Evolutionary conservation across 2,329 filamentous ascomycete genomes (phyloP).

Genomic region (Nemania serpens): DNA sequence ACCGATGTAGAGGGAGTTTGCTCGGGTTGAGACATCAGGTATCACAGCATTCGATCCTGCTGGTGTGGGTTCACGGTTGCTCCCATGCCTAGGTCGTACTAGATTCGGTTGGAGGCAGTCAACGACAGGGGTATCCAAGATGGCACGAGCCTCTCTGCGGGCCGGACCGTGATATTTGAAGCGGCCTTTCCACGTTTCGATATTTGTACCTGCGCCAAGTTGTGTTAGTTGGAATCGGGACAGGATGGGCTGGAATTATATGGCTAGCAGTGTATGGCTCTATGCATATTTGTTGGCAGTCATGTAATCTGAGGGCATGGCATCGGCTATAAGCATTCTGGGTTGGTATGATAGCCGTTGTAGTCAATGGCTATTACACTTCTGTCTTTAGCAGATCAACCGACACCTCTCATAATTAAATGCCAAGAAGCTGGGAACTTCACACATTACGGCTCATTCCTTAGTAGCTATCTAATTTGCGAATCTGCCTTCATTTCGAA

Average conservation of each 20-base stretch:
- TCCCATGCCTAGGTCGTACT: background rate
- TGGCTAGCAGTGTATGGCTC: conserved; percentile 49
- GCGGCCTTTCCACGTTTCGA: background rate
- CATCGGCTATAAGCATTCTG: conserved; percentile 54
- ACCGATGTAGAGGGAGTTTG: background rate
- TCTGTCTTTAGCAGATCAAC: background rate
- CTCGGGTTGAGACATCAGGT: conserved; percentile 22
- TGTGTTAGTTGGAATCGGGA: conserved; percentile 35
- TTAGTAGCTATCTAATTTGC: background rate
- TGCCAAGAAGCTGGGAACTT: background rate
- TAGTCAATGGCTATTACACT: background rate
- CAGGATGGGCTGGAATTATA: conserved; percentile 53
- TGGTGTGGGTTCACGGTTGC: background rate
- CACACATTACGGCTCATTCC: background rate
- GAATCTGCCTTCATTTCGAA: too few species aligned
- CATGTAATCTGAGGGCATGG: conserved; percentile 52
- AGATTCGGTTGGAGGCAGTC: background rate
- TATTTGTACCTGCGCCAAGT: too few species aligned
- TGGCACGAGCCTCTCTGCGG: conserved; percentile 3
- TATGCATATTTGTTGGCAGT: conserved; percentile 49
- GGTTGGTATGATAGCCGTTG: conserved; percentile 3
- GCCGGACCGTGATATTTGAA: conserved; percentile 13
- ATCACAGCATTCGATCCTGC: conserved; percentile 5
- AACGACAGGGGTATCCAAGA: background rate
- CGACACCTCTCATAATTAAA: background rate